Percentiles rank a stretch among this genome's conserved stretches.
These are phyloP conservation scores for Glutinoglossum americanum DNA, from an alignment of 495 filamentous ascomycete species.

Conservation along the genomic window DNA sequence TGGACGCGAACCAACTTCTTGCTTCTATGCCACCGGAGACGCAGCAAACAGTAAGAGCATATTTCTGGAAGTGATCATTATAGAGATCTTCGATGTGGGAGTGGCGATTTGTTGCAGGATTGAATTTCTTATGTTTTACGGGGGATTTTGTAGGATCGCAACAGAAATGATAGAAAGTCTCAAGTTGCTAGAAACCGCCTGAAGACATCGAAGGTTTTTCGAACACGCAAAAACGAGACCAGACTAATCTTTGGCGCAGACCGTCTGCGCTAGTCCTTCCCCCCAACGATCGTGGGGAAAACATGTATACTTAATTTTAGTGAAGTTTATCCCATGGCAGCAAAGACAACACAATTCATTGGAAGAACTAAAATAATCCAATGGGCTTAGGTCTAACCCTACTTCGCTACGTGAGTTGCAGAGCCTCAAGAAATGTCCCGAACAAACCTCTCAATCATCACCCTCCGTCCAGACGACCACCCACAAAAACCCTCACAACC, in stretches of 20 bases:
- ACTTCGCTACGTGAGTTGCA: not conserved
- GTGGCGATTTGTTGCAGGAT: not conserved
- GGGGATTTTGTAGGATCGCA: not conserved
- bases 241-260: too few relatives aligned
- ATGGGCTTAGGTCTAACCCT: constrained; percentile 3
- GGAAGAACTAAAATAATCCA: too few relatives aligned
- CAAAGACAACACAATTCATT: too few relatives aligned
- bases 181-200: not conserved
- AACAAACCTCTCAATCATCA: not conserved
- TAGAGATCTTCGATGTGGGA: not conserved
- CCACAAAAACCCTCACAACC: not conserved
- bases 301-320: too few relatives aligned
- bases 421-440: not conserved
- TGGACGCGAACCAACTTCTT: constrained; percentile 50
- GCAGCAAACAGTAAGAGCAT: constrained; percentile 45
- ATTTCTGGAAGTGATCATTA: constrained; percentile 10
- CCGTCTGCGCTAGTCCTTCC: too few relatives aligned
- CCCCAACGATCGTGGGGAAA: too few relatives aligned
- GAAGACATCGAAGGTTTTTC: not conserved
- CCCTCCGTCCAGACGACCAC: too few relatives aligned
- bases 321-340: too few relatives aligned
- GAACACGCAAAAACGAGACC: not conserved
- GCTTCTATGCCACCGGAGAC: constrained; percentile 49
- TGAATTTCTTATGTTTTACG: not conserved
- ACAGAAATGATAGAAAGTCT: not conserved